Evolutionary conservation across 192 early-diverging fungal genomes (phyloP), one percentile per base, ranked within the genome.

Genomic region (Rhizoclosmatium globosum): DNA sequence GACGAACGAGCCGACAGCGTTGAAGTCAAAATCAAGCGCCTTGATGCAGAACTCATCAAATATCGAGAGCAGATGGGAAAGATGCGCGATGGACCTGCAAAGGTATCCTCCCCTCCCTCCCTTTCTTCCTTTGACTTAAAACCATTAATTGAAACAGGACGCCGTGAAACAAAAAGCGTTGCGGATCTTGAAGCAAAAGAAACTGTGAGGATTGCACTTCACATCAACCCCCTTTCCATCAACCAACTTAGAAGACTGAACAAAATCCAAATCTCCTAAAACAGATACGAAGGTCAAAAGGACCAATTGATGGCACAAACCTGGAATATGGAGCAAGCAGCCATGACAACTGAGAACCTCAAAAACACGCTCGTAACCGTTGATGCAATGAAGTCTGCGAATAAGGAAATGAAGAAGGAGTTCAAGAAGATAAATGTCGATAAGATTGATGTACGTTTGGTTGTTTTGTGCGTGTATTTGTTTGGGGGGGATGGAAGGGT

Each of bases 281-380:
- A 56, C 79, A 94, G 90, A 21, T 94, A 97, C 82, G 98, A 99
- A 83, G 87, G 86, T 41, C 97, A 99, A 84, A 89, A 95, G 48
- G 96, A 99, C 74, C 94, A 97, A 79, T 89, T 99, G 59, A 92
- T 92, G 85, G 96, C 97, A 83, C 96, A 98, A 84, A 92, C 97
- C 44, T 99, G 97, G 81, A 99, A 98, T 86, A 99, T 99, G 98
- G 98, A 99, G 84, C 96, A 97, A 87, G 87, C 84, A 4, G 77
- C 39, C 15, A 87, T 91, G 85, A 94, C 96, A 7, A 97, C 94
- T 3, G 98, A 99, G 50, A 99, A 99, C 83, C 82, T 99, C 61
- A 95, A 94, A 75, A 98, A 97, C 84, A 98, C 98, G n/a, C 88
- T 96, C 89, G 89, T 93, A 6, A 98, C 97, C 4, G 89, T 98